These are phyloP conservation scores for Ambrosiella xylebori DNA, from an alignment of 2,329 filamentous ascomycete genomes.

Conservation along the genomic window DNA sequence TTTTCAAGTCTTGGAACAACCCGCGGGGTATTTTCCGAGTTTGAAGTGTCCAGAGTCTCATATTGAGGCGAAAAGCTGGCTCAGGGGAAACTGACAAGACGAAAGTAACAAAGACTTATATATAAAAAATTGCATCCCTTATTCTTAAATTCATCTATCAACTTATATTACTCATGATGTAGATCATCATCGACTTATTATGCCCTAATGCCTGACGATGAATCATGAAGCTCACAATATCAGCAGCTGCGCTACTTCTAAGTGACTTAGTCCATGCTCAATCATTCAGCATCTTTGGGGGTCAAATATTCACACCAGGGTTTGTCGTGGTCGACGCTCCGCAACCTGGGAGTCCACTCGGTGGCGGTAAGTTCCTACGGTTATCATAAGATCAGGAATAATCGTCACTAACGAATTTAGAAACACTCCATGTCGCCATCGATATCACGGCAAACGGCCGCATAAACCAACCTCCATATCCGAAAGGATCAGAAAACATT, in stretches of 20 bases:
- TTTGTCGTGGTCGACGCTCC: conserved; percentile 49
- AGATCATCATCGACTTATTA: too few species aligned
- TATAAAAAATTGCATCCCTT: too few species aligned
- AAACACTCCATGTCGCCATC: conserved; percentile 44
- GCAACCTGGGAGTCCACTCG: conserved; percentile 45
- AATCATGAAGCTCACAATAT: neutral
- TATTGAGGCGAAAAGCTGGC: too few species aligned
- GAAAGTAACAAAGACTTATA: neutral
- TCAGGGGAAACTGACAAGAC: neutral
- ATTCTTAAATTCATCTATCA: too few species aligned
- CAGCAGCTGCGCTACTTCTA: conserved; percentile 15
- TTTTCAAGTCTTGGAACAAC: neutral
- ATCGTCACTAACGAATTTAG: conserved; percentile 18
- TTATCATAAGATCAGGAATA: neutral
- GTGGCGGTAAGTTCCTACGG: conserved; percentile 33
- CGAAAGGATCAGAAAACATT: conserved; percentile 32
- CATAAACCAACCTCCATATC: conserved; percentile 32
- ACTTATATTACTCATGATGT: too few species aligned
- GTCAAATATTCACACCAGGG: conserved; percentile 53
- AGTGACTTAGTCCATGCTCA: conserved; percentile 20
- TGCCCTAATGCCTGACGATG: neutral
- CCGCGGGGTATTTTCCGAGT: neutral
- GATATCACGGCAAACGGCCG: conserved; percentile 50
- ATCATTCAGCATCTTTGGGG: conserved; percentile 40
- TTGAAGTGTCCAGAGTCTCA: too few species aligned